These are phyloP conservation scores for Saccharomycopsis phalli DNA, from an alignment of 1,139 yeast species.

Conservation along the genomic window DNA sequence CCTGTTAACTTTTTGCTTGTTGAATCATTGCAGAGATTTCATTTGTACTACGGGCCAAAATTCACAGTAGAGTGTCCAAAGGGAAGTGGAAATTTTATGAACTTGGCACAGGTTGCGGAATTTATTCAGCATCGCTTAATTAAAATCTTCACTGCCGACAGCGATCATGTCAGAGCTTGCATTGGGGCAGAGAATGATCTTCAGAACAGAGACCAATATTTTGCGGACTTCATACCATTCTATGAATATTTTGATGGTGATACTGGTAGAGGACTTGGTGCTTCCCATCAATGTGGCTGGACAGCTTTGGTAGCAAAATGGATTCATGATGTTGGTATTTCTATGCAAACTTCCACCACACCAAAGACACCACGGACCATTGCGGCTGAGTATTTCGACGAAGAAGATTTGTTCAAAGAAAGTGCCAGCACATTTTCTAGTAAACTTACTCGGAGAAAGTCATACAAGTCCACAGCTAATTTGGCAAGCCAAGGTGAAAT, in stretches of 20 bases:
- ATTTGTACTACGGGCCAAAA: constrained; percentile 80
- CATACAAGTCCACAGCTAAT: constrained; percentile 61
- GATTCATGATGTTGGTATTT: constrained; percentile 84
- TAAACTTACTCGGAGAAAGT: constrained; percentile 51
- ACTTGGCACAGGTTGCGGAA: constrained; percentile 89
- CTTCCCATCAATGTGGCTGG: constrained; percentile 97
- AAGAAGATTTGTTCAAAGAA: constrained; percentile 31
- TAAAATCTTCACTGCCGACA: constrained; percentile 67
- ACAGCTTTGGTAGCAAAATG: constrained; percentile 89
- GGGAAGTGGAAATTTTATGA: constrained; percentile 73
- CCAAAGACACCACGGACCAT: constrained; percentile 39
- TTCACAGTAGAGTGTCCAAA: constrained; percentile 87
- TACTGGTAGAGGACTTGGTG: constrained; percentile 90
- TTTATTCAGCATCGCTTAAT: constrained; percentile 84
- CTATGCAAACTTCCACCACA: constrained; percentile 46
- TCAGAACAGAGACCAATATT: constrained; percentile 61
- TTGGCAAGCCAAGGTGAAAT: constrained; percentile 45
- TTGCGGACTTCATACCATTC: constrained; percentile 71
- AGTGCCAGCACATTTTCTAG: constrained; percentile 42
- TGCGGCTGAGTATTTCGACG: constrained; percentile 23
- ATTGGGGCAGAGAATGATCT: constrained; percentile 56
- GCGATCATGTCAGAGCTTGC: constrained; percentile 66
- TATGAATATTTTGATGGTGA: constrained; percentile 94
- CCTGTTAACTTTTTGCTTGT: constrained; percentile 84
- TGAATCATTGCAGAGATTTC: constrained; percentile 84